A percentile compares a stretch with the other conserved stretches of the same genome.
These are phyloP conservation scores for Elsinoe perseae DNA, from an alignment of 2,329 filamentous ascomycete genomes.

Conservation along the genomic window DNA sequence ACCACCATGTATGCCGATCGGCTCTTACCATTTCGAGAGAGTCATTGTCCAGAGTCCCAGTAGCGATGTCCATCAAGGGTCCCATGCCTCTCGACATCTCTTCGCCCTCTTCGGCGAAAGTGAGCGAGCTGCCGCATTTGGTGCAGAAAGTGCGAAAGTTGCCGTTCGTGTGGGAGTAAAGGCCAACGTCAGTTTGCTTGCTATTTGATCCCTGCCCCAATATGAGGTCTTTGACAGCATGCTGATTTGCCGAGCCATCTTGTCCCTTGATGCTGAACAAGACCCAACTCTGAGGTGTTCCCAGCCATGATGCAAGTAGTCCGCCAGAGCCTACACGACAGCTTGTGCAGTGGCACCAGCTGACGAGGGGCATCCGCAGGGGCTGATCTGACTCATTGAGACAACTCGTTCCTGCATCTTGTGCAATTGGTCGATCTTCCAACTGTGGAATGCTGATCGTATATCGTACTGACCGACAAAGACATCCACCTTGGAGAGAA, in stretches of 20 bases:
- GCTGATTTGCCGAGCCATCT: neutral
- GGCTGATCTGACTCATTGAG: neutral
- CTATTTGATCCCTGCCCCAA: neutral
- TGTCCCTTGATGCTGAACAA: neutral
- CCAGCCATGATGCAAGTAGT: neutral
- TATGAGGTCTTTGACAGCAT: neutral
- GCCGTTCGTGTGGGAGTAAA: neutral
- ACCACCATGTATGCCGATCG: constrained; percentile 1
- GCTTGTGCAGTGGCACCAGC: neutral
- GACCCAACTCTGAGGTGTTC: neutral
- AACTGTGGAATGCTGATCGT: neutral
- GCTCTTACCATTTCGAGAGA: neutral
- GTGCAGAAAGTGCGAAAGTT: neutral
- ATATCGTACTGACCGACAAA: neutral
- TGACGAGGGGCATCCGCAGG: neutral
- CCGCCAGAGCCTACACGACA: neutral
- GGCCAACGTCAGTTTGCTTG: neutral
- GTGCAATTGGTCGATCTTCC: neutral
- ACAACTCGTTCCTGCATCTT: neutral
- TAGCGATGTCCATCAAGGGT: neutral
- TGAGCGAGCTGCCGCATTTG: neutral
- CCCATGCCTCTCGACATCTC: neutral
- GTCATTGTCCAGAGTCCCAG: neutral
- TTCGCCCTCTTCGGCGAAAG: neutral
- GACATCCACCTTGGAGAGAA: neutral